These are phyloP conservation scores for Kluyveromyces sp. DNA, from an alignment of 1,139 yeast genomes.

Conservation along the genomic window DNA sequence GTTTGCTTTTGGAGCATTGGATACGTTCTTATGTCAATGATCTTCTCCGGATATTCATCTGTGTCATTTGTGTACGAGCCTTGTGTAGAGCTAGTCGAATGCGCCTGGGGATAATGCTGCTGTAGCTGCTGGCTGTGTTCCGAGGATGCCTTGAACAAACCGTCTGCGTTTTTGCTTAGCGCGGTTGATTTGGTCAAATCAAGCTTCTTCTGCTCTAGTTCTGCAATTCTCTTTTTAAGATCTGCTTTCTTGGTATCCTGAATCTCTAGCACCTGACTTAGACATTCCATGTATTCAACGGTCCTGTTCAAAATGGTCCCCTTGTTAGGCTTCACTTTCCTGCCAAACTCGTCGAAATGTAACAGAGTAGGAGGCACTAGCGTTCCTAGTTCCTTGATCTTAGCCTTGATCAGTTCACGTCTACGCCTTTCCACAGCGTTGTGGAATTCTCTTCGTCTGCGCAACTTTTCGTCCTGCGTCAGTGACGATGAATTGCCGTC, in stretches of 20 bases:
- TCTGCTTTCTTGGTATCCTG: slow-evolving; percentile 37
- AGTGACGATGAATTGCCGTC: slow-evolving; percentile 31
- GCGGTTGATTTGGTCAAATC: not conserved
- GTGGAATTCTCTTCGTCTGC: slow-evolving; percentile 68
- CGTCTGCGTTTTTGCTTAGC: not conserved
- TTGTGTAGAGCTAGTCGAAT: not conserved
- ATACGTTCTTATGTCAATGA: slow-evolving; percentile 17
- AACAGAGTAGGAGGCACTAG: slow-evolving; percentile 66
- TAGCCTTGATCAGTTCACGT: slow-evolving; percentile 68
- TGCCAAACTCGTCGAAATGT: slow-evolving; percentile 45
- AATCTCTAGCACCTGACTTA: slow-evolving; percentile 38
- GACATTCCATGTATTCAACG: slow-evolving; percentile 59
- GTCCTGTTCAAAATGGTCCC: slow-evolving; percentile 60
- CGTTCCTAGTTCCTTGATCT: slow-evolving; percentile 63
- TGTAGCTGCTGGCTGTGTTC: not conserved
- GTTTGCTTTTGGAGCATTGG: slow-evolving; percentile 11
- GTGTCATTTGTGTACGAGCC: slow-evolving; percentile 1
- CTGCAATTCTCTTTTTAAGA: slow-evolving; percentile 33
- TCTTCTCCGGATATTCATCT: slow-evolving; percentile 16
- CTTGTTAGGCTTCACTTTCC: slow-evolving; percentile 67
- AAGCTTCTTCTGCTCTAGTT: slow-evolving; percentile 25
- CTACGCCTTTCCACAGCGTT: slow-evolving; percentile 78
- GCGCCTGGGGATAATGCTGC: not conserved
- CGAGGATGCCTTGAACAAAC: not conserved
- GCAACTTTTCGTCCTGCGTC: slow-evolving; percentile 62